Conservation (phyloP, 148 eudicot genomes). For the Rhododendron simsii region DNA sequence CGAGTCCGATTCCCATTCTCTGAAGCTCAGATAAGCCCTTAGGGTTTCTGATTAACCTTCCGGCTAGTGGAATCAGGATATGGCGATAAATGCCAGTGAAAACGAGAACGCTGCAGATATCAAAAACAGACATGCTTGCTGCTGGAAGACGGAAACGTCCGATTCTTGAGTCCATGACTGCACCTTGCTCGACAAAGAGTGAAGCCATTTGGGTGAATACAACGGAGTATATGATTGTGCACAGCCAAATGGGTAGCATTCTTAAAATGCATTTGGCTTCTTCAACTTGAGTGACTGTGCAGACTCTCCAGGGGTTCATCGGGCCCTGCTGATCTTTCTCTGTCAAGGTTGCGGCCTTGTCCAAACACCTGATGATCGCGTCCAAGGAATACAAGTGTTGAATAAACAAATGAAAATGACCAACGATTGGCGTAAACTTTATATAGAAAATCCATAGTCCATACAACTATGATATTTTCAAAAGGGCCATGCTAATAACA, state of each 20-base stretch:
- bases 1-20: slow-evolving; percentile 74
- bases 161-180: slow-evolving; percentile 52
- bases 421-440: too few species aligned
- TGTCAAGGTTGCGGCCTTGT: slow-evolving; percentile 74
- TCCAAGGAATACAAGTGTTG: background rate
- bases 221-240: slow-evolving; percentile 87
- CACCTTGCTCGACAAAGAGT: slow-evolving; percentile 92
- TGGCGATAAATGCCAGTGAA: slow-evolving; percentile 62
- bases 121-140: slow-evolving; percentile 83
- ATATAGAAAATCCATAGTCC: too few species aligned
- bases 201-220: slow-evolving; percentile 98
- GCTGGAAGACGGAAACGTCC: slow-evolving; percentile 64
- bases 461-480: too few species aligned
- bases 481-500: too few species aligned
- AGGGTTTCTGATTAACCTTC: slow-evolving; percentile 49
- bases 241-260: slow-evolving; percentile 80
- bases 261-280: slow-evolving; percentile 88
- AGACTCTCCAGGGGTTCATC: slow-evolving; percentile 62
- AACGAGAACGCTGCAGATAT: slow-evolving; percentile 66
- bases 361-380: slow-evolving; percentile 42
- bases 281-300: slow-evolving; percentile 85
- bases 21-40: slow-evolving; percentile 78
- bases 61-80: slow-evolving; percentile 52
- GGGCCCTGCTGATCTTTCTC: slow-evolving; percentile 28
- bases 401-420: background rate